Evolutionary conservation across 305 asterid genomes (phyloP).

Genomic region (Solanum hybrid): DNA sequence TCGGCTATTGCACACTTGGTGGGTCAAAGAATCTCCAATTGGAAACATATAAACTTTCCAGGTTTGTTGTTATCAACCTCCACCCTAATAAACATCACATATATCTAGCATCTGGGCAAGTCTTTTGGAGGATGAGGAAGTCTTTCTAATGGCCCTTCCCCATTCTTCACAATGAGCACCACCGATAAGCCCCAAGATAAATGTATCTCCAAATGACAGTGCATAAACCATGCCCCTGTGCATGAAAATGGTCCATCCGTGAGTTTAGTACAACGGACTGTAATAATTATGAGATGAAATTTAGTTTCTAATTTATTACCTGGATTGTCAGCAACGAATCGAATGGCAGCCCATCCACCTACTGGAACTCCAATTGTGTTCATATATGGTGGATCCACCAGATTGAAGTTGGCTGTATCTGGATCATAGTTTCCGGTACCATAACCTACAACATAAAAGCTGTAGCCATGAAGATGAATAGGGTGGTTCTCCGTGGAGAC

Average conservation of each 20-base stretch:
- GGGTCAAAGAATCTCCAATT: neutral
- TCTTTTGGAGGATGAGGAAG: conserved; percentile 68
- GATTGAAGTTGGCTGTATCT: conserved; percentile 30
- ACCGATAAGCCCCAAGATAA: conserved; percentile 53
- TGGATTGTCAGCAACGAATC: conserved; percentile 66
- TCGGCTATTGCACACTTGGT: neutral
- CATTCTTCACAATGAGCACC: conserved; percentile 49
- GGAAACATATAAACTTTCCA: conserved; percentile 3
- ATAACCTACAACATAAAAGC: conserved; percentile 55
- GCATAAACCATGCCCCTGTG: conserved; percentile 66
- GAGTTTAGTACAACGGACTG: neutral
- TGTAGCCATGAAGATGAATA: conserved; percentile 61
- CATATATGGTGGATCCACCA: conserved; percentile 67
- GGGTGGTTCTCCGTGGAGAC: conserved; percentile 61
- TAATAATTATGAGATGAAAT: neutral
- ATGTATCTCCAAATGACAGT: conserved; percentile 52
- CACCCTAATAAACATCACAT: neutral
- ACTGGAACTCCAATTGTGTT: conserved; percentile 72
- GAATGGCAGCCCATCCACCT: conserved; percentile 74
- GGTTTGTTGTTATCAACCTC: conserved; percentile 6
- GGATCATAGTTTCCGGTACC: conserved; percentile 53
- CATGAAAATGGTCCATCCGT: conserved; percentile 3
- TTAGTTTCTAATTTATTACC: conserved; percentile 19
- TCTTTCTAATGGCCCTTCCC: conserved; percentile 50
- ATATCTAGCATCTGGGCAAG: conserved; percentile 44